phyloP scores from a whole-genome alignment of 371 early-diverging fungal genomes.

The Zopfochytrium polystomum region DNA sequence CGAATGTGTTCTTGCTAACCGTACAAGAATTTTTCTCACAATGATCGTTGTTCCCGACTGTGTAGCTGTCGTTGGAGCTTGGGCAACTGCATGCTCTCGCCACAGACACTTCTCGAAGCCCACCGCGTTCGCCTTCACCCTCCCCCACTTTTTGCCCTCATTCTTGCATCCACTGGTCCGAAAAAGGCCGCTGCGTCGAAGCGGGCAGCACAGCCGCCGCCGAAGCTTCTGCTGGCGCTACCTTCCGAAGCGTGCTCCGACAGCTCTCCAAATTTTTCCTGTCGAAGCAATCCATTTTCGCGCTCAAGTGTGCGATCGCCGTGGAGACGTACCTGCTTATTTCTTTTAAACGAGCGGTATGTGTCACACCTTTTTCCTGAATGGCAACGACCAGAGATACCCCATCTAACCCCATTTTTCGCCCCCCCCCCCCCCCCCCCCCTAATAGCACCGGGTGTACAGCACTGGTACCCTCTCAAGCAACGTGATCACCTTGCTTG shows the following conservation, averaged over 20 bases:
- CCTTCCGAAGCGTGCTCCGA: background rate
- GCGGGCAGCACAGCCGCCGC: too few relatives aligned
- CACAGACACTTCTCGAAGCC: background rate
- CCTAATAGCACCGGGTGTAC: too few relatives aligned
- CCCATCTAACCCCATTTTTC: too few relatives aligned
- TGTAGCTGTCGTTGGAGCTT: background rate
- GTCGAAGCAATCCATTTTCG: constrained; percentile 24
- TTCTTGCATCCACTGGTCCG: too few relatives aligned
- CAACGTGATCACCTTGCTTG: constrained; percentile 21
- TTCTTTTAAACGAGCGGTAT: constrained; percentile 10
- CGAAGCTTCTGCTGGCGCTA: background rate
- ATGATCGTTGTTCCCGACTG: too few relatives aligned
- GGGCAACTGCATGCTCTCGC: background rate
- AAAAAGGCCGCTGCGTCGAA: too few relatives aligned
- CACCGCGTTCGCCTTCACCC: background rate
- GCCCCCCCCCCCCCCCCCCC: too few relatives aligned
- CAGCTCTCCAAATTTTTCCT: constrained; percentile 16
- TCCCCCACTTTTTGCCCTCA: background rate
- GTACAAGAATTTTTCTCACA: too few relatives aligned
- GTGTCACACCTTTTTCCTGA: constrained; percentile 11
- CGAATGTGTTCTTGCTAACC: background rate
- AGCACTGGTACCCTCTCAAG: constrained; percentile 17
- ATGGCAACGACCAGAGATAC: too few relatives aligned
- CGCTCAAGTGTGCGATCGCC: constrained; percentile 21
- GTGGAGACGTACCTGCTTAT: constrained; percentile 16